phyloP scores from a whole-genome alignment of 176 grass and related monocot genomes.

The Juncus inflexus region DNA sequence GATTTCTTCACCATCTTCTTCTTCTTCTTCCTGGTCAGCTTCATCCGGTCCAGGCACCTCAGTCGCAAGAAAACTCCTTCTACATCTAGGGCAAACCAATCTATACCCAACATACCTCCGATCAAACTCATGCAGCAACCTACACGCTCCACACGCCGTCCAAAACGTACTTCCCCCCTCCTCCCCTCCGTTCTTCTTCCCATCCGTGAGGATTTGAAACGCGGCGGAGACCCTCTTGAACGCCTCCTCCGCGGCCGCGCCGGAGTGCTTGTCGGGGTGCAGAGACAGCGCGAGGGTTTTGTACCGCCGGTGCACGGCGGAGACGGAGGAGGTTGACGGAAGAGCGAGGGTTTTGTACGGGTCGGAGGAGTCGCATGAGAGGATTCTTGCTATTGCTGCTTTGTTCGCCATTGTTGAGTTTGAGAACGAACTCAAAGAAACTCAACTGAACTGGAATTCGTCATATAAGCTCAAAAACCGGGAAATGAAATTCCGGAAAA shows the following conservation, averaged over 20 bases:
- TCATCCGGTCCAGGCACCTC: constrained; percentile 49
- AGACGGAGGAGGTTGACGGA: constrained; percentile 15
- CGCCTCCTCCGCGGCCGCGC: constrained; percentile 45
- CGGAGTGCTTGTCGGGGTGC: constrained; percentile 23
- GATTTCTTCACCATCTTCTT: background rate
- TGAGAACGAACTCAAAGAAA: too few species aligned
- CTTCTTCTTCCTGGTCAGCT: background rate
- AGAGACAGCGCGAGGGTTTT: constrained; percentile 64
- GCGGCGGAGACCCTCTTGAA: constrained; percentile 48
- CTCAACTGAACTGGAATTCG: too few species aligned
- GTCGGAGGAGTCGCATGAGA: constrained; percentile 45
- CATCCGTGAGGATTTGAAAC: constrained; percentile 49
- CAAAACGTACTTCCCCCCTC: constrained; percentile 47
- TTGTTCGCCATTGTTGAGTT: constrained; percentile 22
- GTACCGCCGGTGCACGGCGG: constrained; percentile 52
- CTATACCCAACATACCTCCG: constrained; percentile 73
- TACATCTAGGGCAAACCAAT: constrained; percentile 77
- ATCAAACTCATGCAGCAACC: constrained; percentile 84
- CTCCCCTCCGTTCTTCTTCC: constrained; percentile 7
- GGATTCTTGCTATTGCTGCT: constrained; percentile 48
- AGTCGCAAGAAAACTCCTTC: constrained; percentile 66
- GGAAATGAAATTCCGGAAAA: too few species aligned
- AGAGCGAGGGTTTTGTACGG: constrained; percentile 50
- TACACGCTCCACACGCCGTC: constrained; percentile 78
- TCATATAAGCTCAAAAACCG: too few species aligned